Evolutionary conservation across 2,329 filamentous ascomycete genomes (phyloP), one percentile per base, ranked within the genome.

Genomic region (Nectriaceae sp.): DNA sequence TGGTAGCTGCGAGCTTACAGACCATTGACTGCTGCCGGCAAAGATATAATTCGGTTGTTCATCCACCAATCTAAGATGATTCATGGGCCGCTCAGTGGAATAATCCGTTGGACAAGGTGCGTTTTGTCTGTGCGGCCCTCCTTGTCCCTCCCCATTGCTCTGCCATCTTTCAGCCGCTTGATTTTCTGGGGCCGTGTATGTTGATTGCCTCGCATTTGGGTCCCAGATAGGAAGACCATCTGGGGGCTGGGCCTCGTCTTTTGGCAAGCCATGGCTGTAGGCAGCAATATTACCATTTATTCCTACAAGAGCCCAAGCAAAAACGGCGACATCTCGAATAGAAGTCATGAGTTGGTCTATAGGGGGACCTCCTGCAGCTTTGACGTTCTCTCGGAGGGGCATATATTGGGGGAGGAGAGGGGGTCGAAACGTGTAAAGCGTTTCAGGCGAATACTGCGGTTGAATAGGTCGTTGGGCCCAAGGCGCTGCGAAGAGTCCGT

Each of bases 251-350:
- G 84, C 77, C 52, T 87, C 82, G n/a, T 82, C 85, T 18, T 68
- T 71, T 1, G 88, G 84, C 21, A 72, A 75, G 3, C 88, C 87
- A 4, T 74, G 75, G 39, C 81, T 75, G 60, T 86, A 87, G 3
- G 80, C 75, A 15, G 84, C 83, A 45, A 93, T 70, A 35, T 83
- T 85, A 13, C 87, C 87, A 65, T 94, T 93, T 72, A 92, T 92
- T 19, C 89, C 89, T 20, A 85, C 83, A 11, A 93, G 71, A 2
- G 85, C 87, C 89, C 89, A 95, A 10, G 89, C 89, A 65, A 95
- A 94, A n/a, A 94, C 87, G 2, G 88, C 89, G 40, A 92, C 87
- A 45, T 94, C 89, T 47, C 88, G 84, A 56, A 95, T 95, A 3
- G 86, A 87, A 46, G 80, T 78, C 87, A 94, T 90, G 60, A 94